Evolutionary conservation across 345 rosid genomes (phyloP).

Genomic region (Turritis glabra): DNA sequence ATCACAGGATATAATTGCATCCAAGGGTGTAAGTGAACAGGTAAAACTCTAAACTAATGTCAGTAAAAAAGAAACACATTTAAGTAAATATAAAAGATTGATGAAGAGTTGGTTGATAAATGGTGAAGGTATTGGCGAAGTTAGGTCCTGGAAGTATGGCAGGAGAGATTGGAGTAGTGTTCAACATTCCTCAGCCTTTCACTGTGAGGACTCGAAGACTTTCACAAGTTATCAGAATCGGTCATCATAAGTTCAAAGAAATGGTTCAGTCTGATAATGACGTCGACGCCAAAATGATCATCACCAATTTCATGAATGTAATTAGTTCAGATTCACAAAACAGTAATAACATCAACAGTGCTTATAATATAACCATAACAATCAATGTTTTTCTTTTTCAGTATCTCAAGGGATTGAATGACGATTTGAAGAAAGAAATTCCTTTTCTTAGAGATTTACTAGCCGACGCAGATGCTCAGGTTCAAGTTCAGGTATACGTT

Average conservation of each 20-base stretch:
- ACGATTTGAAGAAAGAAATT: conserved; percentile 58
- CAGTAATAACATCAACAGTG: background rate
- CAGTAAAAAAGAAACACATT: background rate
- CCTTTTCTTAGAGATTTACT: conserved; percentile 58
- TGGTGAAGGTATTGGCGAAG: conserved; percentile 59
- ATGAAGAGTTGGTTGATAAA: background rate
- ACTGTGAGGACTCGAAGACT: conserved; percentile 63
- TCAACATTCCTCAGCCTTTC: conserved; percentile 88
- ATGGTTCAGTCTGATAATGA: conserved; percentile 59
- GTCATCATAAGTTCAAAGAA: conserved; percentile 85
- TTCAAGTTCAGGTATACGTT: conserved; percentile 38
- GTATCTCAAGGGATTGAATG: conserved; percentile 61
- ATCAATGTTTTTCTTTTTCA: conserved; percentile 31
- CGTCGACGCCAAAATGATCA: conserved; percentile 63
- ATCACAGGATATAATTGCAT: conserved; percentile 70
- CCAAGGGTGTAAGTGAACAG: conserved; percentile 78
- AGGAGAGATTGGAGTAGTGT: conserved; percentile 90
- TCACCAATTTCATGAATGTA: conserved; percentile 53
- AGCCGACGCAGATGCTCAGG: conserved; percentile 54
- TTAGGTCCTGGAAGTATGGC: conserved; percentile 72
- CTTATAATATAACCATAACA: background rate
- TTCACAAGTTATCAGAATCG: conserved; percentile 81
- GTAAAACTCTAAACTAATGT: conserved; percentile 39
- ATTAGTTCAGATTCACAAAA: background rate
- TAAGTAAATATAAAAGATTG: background rate